Evolutionary conservation across 352 stramenopile species (phyloP).

Genomic region (Phytophthora nicotianae): DNA sequence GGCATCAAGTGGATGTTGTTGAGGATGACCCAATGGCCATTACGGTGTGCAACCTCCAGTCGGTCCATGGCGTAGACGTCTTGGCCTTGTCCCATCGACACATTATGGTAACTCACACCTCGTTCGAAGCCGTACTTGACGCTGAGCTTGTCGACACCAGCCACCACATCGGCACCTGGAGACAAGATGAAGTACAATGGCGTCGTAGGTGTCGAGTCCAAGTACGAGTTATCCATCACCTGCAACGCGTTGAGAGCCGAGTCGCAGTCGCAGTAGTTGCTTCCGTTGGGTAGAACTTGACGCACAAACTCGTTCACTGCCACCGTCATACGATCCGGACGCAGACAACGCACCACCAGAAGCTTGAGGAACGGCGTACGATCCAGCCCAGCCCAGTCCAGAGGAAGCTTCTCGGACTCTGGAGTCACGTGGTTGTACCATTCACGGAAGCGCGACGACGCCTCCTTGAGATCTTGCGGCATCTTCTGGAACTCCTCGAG

Average conservation of each 20-base stretch:
- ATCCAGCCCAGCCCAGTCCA: conserved; percentile 97
- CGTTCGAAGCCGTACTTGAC: conserved; percentile 96
- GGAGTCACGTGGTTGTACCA: conserved; percentile 98
- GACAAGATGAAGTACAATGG: conserved; percentile 98
- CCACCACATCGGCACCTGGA: conserved; percentile 95
- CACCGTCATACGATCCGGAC: conserved; percentile 94
- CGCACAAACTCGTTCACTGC: conserved; percentile 96
- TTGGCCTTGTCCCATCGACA: conserved; percentile 97
- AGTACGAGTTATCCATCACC: conserved; percentile 95
- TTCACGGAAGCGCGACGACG: conserved; percentile 95
- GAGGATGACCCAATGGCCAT: conserved; percentile 98
- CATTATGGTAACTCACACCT: conserved; percentile 96
- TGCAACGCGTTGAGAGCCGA: conserved; percentile 95
- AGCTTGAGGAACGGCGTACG: conserved; percentile 96
- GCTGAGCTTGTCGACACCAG: conserved; percentile 94
- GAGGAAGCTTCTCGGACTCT: conserved; percentile 96
- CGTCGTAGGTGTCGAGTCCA: conserved; percentile 94
- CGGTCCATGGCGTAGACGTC: conserved; percentile 96
- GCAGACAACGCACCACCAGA: conserved; percentile 93
- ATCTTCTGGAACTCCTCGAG: conserved; percentile 98
- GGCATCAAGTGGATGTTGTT: conserved; percentile 99
- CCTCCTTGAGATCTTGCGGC: conserved; percentile 95
- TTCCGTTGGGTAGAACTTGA: conserved; percentile 92
- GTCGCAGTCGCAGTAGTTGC: conserved; percentile 96
- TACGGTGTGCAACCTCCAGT: conserved; percentile 93